These are phyloP conservation scores for Durusdinium trenchii DNA, from an alignment of 73 alveolate species.

Conservation along the genomic window DNA sequence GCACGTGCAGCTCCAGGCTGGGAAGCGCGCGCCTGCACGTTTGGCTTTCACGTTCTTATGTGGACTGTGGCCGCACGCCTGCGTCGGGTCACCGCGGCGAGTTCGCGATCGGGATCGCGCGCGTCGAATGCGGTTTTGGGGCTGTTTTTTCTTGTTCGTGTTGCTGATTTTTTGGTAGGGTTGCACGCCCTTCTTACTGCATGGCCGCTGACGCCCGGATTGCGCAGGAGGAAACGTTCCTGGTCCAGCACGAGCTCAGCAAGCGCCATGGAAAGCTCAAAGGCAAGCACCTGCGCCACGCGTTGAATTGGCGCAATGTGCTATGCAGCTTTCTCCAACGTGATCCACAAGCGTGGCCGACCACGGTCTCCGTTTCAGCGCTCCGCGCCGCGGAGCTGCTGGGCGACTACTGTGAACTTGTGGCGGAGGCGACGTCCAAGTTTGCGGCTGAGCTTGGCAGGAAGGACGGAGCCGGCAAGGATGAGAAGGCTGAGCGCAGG, in stretches of 20 bases:
- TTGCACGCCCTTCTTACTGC: too few relatives aligned
- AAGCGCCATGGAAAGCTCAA: constrained; percentile 45
- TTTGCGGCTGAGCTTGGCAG: not conserved
- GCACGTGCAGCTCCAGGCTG: not conserved
- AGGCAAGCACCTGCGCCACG: constrained; percentile 66
- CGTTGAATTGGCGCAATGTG: not conserved
- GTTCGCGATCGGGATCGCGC: too few relatives aligned
- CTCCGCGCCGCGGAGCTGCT: not conserved
- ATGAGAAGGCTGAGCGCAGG: not conserved
- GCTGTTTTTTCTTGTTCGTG: too few relatives aligned
- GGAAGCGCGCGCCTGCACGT: too few relatives aligned
- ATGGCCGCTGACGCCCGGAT: too few relatives aligned
- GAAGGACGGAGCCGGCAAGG: not conserved
- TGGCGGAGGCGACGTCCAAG: not conserved
- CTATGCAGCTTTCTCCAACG: not conserved
- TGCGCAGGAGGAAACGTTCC: constrained; percentile 26
- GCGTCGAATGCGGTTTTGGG: too few relatives aligned
- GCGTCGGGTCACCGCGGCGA: too few relatives aligned
- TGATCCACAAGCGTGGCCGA: not conserved
- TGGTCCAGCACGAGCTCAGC: constrained; percentile 33
- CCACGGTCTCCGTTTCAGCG: not conserved
- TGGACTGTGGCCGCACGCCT: too few relatives aligned
- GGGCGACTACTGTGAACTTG: not conserved
- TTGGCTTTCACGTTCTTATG: too few relatives aligned
- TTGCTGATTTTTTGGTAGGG: too few relatives aligned